Conservation (phyloP, 164 flowering plant genomes). For the Warburgia ugandensis region DNA sequence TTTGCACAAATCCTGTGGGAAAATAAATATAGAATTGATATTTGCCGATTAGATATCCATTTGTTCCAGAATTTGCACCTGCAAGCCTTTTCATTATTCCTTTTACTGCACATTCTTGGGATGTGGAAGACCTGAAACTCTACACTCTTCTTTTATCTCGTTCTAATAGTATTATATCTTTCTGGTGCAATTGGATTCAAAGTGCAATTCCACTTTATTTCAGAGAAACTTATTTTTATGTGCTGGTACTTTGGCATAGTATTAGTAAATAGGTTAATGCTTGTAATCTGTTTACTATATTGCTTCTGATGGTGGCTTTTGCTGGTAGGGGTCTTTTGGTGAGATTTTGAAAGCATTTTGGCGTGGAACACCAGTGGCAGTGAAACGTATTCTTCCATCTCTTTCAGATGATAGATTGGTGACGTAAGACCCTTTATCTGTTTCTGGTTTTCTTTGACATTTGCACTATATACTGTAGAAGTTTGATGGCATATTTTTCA, state of each 20-base stretch:
- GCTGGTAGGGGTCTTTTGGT: slow-evolving; percentile 85
- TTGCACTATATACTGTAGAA: neutral
- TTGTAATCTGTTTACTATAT: neutral
- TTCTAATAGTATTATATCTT: neutral
- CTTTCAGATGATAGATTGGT: slow-evolving; percentile 98
- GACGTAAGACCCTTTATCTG: slow-evolving; percentile 50
- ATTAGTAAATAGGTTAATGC: neutral
- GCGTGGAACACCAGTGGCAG: slow-evolving; percentile 99
- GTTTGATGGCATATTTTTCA: too few species aligned
- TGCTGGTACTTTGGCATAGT: neutral
- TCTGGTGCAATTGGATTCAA: neutral
- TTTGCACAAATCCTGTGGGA: neutral
- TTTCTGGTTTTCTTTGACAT: neutral
- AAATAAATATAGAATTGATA: neutral
- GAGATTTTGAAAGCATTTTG: slow-evolving; percentile 88
- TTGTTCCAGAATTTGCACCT: neutral
- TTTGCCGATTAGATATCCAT: neutral
- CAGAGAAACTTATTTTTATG: neutral
- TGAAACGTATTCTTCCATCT: slow-evolving; percentile 95
- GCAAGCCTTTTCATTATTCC: neutral
- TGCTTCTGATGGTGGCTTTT: slow-evolving; percentile 2
- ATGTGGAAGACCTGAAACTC: neutral
- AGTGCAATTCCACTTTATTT: neutral
- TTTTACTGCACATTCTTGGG: neutral
- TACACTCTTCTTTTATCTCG: neutral